A percentile compares a stretch with the other conserved stretches of the same genome.
Conservation (phyloP, 2,329 filamentous ascomycete species). For the Paecilomyces dactylethromorphus region DNA sequence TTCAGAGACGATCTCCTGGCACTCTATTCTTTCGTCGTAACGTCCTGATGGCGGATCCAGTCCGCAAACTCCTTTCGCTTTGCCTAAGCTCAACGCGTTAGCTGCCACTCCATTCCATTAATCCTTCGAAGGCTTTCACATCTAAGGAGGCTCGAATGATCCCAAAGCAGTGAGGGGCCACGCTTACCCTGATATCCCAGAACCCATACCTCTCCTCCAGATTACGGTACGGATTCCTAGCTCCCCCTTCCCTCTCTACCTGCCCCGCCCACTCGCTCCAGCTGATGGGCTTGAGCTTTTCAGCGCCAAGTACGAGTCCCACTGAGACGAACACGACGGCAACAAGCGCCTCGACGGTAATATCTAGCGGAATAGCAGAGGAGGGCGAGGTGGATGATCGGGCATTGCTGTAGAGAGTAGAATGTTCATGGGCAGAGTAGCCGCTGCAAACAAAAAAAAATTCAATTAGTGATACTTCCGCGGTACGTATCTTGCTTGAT, state of each 20-base stretch:
- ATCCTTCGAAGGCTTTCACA: neutral
- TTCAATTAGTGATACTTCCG: slow-evolving; percentile 3
- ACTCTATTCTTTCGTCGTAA: slow-evolving; percentile 16
- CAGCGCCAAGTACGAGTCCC: slow-evolving; percentile 72
- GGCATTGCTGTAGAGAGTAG: slow-evolving; percentile 59
- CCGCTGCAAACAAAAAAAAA: slow-evolving; percentile 53
- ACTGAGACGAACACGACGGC: slow-evolving; percentile 74
- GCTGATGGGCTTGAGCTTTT: slow-evolving; percentile 76
- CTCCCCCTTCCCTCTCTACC: slow-evolving; percentile 60
- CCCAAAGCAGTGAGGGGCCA: slow-evolving; percentile 6
- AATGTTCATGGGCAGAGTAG: slow-evolving; percentile 94
- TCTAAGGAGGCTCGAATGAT: neutral
- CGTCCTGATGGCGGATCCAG: slow-evolving; percentile 53
- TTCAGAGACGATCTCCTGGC: neutral
- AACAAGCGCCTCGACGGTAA: slow-evolving; percentile 76
- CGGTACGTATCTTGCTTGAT: slow-evolving; percentile 1
- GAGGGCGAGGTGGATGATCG: slow-evolving; percentile 37
- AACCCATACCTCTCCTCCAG: slow-evolving; percentile 80
- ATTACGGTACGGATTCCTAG: slow-evolving; percentile 71
- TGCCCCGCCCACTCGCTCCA: slow-evolving; percentile 72
- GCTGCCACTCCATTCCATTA: slow-evolving; percentile 7
- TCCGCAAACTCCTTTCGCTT: slow-evolving; percentile 71
- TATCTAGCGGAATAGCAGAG: slow-evolving; percentile 66
- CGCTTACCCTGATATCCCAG: slow-evolving; percentile 70
- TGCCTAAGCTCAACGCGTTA: slow-evolving; percentile 26